Conservation (phyloP, 352 stramenopile species). For the Globisporangium cystogenes region DNA sequence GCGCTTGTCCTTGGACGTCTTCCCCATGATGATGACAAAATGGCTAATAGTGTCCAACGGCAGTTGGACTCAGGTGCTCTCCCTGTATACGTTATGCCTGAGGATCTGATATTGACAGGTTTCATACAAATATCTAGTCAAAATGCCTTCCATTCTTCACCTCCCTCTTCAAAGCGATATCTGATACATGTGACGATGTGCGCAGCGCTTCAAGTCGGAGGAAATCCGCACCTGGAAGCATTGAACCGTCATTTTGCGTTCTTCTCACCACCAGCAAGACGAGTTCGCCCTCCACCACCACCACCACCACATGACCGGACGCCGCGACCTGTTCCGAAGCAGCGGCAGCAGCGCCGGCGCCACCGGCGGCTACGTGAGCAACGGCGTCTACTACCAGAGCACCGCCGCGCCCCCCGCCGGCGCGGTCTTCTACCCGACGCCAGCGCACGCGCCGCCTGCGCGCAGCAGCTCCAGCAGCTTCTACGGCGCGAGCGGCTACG, state of each 20-base stretch:
- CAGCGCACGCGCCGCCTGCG: not conserved
- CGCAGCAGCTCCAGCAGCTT: not conserved
- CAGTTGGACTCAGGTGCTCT: too few relatives aligned
- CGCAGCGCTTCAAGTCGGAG: too few relatives aligned
- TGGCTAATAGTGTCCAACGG: not conserved
- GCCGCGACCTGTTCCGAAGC: slow-evolving; percentile 5
- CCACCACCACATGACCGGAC: slow-evolving; percentile 1
- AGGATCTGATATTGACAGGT: not conserved
- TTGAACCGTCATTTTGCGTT: too few relatives aligned
- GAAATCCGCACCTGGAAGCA: too few relatives aligned
- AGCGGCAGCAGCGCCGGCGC: not conserved
- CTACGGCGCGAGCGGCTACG: slow-evolving; percentile 1
- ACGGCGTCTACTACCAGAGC: slow-evolving; percentile 13
- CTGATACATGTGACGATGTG: too few relatives aligned
- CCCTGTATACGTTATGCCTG: not conserved
- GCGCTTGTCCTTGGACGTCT: slow-evolving; percentile 90
- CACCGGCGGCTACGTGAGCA: slow-evolving; percentile 8
- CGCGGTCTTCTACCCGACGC: not conserved
- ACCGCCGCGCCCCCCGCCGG: slow-evolving; percentile 1
- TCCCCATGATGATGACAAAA: slow-evolving; percentile 54
- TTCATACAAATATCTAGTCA: too few relatives aligned
- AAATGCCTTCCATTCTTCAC: too few relatives aligned
- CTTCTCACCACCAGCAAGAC: too few relatives aligned
- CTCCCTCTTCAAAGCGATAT: too few relatives aligned
- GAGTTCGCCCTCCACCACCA: too few relatives aligned